phyloP scores from a whole-genome alignment of 164 flowering plant species.

The Piper betle region DNA sequence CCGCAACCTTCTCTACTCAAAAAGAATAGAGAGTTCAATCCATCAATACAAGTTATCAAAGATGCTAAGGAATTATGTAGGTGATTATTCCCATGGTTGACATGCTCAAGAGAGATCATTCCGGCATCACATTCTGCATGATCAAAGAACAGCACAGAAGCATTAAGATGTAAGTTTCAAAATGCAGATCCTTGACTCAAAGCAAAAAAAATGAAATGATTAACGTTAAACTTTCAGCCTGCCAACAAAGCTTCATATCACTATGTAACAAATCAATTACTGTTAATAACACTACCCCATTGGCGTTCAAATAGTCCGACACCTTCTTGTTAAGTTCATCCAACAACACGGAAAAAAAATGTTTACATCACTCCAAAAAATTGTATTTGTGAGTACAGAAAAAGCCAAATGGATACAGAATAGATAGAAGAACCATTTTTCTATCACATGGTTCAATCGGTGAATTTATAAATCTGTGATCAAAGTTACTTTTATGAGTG shows the following conservation, averaged over 20 bases:
- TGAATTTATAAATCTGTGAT: no score
- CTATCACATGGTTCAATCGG: no score
- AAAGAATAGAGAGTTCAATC: no score
- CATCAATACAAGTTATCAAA: no score
- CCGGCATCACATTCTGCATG: conserved; percentile 51
- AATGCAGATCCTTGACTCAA: conserved; percentile 57
- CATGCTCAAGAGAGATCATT: neutral
- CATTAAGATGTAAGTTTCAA: conserved; percentile 92
- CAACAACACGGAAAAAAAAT: neutral
- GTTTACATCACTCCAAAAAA: neutral
- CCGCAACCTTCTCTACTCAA: no score
- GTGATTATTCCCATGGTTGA: no score
- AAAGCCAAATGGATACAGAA: no score
- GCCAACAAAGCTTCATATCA: conserved; percentile 22
- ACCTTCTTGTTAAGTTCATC: neutral
- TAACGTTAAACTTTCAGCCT: conserved; percentile 56
- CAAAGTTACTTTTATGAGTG: no score
- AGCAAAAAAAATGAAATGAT: conserved; percentile 54
- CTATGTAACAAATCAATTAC: neutral
- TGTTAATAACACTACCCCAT: neutral
- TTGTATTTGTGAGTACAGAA: no score
- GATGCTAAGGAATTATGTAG: no score
- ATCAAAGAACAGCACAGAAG: conserved; percentile 81
- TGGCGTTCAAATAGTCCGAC: neutral
- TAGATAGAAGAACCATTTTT: no score